Evolutionary conservation across 345 rosid species (phyloP).

Genomic region (Lepidium sativum): DNA sequence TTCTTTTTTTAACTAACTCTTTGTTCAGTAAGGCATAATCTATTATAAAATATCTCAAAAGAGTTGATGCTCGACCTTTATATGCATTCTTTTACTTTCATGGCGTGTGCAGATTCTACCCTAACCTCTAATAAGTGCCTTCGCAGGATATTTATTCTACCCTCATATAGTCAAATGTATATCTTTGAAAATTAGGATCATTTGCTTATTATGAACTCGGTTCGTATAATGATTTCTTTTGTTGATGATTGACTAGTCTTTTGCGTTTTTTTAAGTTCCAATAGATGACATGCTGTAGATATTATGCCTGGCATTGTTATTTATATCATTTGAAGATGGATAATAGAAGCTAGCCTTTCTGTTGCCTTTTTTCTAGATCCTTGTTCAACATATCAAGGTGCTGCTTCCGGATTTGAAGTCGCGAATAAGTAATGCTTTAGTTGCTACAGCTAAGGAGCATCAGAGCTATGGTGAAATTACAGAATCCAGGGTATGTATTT

Average conservation of each 20-base stretch:
- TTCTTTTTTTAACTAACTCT: not conserved
- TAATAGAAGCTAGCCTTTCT: constrained; percentile 5
- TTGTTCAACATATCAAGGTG: constrained; percentile 52
- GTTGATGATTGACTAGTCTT: not conserved
- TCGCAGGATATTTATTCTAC: not conserved
- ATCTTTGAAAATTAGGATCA: not conserved
- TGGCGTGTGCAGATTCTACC: not conserved
- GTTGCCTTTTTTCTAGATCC: constrained; percentile 33
- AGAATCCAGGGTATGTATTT: constrained; percentile 44
- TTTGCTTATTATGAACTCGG: not conserved
- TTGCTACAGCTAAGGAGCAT: constrained; percentile 44
- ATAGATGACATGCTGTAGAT: not conserved
- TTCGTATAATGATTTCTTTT: not conserved
- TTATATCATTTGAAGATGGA: not conserved
- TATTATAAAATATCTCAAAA: not conserved
- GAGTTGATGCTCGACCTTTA: not conserved
- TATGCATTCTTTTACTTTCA: not conserved
- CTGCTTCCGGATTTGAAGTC: constrained; percentile 56
- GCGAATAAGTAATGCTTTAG: constrained; percentile 38
- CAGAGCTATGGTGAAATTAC: constrained; percentile 42
- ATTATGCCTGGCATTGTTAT: not conserved
- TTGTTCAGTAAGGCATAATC: not conserved
- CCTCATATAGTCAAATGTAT: not conserved
- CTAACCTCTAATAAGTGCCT: not conserved
- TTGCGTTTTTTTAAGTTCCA: not conserved